Percentiles rank a stretch among this genome's conserved stretches.
Conservation (phyloP, 2,329 filamentous ascomycete species). For the Ramichloridium luteum region DNA sequence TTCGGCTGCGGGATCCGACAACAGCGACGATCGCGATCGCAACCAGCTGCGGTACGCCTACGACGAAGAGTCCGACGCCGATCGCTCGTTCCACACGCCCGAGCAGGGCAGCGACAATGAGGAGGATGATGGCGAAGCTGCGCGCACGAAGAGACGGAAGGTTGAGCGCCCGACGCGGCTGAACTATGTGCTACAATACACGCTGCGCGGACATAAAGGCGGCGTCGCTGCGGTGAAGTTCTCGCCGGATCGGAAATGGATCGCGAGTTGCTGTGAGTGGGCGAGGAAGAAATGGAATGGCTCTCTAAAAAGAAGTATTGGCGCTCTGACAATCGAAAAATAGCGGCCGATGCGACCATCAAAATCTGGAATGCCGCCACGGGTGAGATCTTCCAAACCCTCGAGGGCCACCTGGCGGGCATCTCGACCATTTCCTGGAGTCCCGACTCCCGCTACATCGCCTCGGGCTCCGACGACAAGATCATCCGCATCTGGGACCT, state of each 20-base stretch:
- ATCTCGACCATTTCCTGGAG: slow-evolving; percentile 91
- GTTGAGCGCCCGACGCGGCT: slow-evolving; percentile 42
- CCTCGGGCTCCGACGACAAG: slow-evolving; percentile 92
- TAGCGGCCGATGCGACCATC: slow-evolving; percentile 72
- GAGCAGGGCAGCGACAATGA: slow-evolving; percentile 17
- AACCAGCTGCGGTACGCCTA: slow-evolving; percentile 22
- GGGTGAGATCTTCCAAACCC: slow-evolving; percentile 69
- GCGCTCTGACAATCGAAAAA: no score
- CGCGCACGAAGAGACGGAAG: slow-evolving; percentile 13
- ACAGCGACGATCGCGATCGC: slow-evolving; percentile 5
- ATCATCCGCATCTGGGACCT: slow-evolving; percentile 84
- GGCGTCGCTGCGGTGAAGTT: slow-evolving; percentile 78
- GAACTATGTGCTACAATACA: slow-evolving; percentile 57
- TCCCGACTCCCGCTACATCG: slow-evolving; percentile 75
- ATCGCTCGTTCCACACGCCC: slow-evolving; percentile 15
- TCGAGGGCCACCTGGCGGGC: slow-evolving; percentile 87
- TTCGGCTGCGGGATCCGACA: no score
- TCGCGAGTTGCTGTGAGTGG: slow-evolving; percentile 63
- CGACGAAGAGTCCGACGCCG: slow-evolving; percentile 20
- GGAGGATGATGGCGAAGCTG: slow-evolving; percentile 5
- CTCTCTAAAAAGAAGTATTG: no score
- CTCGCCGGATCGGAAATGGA: slow-evolving; percentile 79
- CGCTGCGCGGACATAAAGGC: slow-evolving; percentile 64
- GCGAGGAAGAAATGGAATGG: not conserved
- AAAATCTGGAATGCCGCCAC: slow-evolving; percentile 80